These are phyloP conservation scores for Gastrolobium bilobum DNA, from an alignment of 306 rosid genomes.

Conservation along the genomic window DNA sequence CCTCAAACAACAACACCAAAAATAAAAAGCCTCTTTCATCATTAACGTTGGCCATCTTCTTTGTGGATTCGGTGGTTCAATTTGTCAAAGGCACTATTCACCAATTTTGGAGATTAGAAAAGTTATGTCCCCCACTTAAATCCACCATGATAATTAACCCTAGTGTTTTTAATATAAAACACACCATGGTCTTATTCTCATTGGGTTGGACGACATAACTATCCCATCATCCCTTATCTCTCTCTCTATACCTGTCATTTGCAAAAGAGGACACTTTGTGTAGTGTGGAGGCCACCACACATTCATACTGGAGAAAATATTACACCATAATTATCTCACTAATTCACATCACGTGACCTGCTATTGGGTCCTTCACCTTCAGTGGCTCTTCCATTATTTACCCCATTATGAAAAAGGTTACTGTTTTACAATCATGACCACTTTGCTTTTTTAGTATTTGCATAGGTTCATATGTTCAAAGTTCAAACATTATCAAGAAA, in stretches of 20 bases:
- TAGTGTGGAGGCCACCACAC: constrained; percentile 46
- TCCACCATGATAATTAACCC: constrained; percentile 51
- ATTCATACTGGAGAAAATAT: constrained; percentile 32
- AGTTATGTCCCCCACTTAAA: constrained; percentile 72
- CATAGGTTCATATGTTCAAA: not conserved
- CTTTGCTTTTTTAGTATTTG: constrained; percentile 31
- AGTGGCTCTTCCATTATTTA: constrained; percentile 45
- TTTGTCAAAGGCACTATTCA: constrained; percentile 66
- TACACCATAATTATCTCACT: constrained; percentile 30
- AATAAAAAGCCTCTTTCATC: no score
- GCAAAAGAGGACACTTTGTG: not conserved
- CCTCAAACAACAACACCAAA: no score
- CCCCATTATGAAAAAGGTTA: constrained; percentile 43
- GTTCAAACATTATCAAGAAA: not conserved
- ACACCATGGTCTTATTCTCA: constrained; percentile 1
- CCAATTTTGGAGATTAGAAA: constrained; percentile 65
- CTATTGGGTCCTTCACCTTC: constrained; percentile 45
- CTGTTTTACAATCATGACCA: constrained; percentile 47
- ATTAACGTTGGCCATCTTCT: not conserved
- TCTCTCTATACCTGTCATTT: not conserved
- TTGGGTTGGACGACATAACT: not conserved
- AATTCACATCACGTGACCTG: constrained; percentile 43
- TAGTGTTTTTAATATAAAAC: constrained; percentile 41
- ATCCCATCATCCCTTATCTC: constrained; percentile 5
- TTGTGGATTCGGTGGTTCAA: constrained; percentile 54